These are phyloP conservation scores for Vitis rupestris DNA, from an alignment of 164 flowering plant species.

Conservation along the genomic window DNA sequence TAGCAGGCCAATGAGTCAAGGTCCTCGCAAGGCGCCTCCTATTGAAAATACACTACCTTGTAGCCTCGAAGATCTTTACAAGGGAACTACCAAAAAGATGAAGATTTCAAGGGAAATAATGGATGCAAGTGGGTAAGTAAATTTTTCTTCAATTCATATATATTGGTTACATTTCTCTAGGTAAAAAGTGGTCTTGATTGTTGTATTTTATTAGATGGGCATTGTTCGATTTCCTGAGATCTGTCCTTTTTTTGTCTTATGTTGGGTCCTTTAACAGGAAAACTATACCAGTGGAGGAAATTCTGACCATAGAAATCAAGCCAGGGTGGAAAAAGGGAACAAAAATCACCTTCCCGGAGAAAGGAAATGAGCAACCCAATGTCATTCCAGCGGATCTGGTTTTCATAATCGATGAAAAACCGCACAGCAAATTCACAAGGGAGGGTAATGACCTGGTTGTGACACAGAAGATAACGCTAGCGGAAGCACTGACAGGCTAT, in stretches of 20 bases:
- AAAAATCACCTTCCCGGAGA: slow-evolving; percentile 54
- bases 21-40: slow-evolving; percentile 32
- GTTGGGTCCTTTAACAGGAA: slow-evolving; percentile 26
- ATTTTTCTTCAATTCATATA: not conserved
- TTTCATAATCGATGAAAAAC: slow-evolving; percentile 81
- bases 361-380: slow-evolving; percentile 37
- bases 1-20: slow-evolving; percentile 19
- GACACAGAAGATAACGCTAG: slow-evolving; percentile 54
- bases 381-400: slow-evolving; percentile 55
- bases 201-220: too few relatives aligned
- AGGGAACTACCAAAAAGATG: slow-evolving; percentile 51
- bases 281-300: slow-evolving; percentile 49
- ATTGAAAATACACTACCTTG: slow-evolving; percentile 37
- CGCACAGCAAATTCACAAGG: slow-evolving; percentile 62
- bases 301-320: slow-evolving; percentile 47
- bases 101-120: slow-evolving; percentile 43
- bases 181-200: too few relatives aligned
- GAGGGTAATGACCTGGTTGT: slow-evolving; percentile 73
- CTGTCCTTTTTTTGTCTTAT: not conserved
- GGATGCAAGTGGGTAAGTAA: slow-evolving; percentile 38
- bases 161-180: too few relatives aligned
- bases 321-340: slow-evolving; percentile 71
- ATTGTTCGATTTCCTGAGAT: not conserved
- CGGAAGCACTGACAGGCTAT: slow-evolving; percentile 67
- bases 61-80: slow-evolving; percentile 44